Percentiles rank a stretch among this genome's conserved stretches.
Evolutionary conservation across 805 yeast species (phyloP).

Genomic region (Schizosaccharomyces octosporus): DNA sequence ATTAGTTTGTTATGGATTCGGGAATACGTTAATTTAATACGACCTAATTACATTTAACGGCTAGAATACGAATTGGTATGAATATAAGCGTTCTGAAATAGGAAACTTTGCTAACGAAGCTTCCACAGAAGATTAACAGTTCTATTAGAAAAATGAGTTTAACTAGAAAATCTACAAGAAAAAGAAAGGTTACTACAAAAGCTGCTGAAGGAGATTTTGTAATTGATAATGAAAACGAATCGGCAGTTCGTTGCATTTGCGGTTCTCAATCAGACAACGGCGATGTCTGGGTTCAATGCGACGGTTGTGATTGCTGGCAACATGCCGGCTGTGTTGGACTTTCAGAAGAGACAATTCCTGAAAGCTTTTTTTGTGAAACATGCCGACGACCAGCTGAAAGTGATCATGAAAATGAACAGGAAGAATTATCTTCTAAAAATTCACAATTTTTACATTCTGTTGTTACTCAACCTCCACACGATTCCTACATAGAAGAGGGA

Average conservation of each 20-base stretch:
- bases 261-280: constrained; percentile 68
- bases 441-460: too few species aligned
- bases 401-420: constrained; percentile 13
- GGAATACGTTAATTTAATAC: too few species aligned
- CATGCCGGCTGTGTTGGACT: constrained; percentile 91
- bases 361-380: constrained; percentile 79
- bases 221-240: constrained; percentile 14
- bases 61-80: too few species aligned
- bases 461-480: too few species aligned
- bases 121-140: too few species aligned
- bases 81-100: too few species aligned
- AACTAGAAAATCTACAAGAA: not conserved
- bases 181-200: not conserved
- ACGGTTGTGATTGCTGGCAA: constrained; percentile 85
- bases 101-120: too few species aligned
- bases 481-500: too few species aligned
- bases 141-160: too few species aligned
- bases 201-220: not conserved
- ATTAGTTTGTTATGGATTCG: too few species aligned
- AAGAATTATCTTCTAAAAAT: not conserved
- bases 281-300: constrained; percentile 73
- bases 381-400: constrained; percentile 70
- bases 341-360: constrained; percentile 54
- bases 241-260: constrained; percentile 29
- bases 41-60: too few species aligned